phyloP scores from a whole-genome alignment of 352 stramenopile genomes.

The Thalassiosira delicatula region DNA sequence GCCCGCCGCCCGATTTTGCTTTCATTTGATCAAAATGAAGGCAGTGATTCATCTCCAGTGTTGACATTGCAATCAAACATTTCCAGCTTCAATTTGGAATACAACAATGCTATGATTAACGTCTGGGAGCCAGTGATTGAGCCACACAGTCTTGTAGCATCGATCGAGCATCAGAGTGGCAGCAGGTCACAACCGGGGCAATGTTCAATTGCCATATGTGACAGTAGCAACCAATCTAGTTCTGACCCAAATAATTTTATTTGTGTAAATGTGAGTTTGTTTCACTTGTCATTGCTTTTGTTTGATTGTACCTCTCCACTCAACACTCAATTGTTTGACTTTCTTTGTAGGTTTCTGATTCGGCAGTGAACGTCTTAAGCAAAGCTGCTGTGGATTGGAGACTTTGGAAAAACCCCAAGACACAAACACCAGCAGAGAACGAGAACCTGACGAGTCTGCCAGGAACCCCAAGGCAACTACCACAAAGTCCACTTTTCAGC shows the following conservation, averaged over 20 bases:
- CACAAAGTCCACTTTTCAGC: conserved; percentile 27
- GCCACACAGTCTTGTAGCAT: conserved; percentile 62
- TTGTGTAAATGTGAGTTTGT: conserved; percentile 58
- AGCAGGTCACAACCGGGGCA: conserved; percentile 40
- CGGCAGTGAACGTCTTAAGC: conserved; percentile 36
- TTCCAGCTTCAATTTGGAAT: conserved; percentile 59
- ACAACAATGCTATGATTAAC: conserved; percentile 71
- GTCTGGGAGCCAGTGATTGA: conserved; percentile 65
- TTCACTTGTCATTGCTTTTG: no score
- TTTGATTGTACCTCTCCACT: background rate
- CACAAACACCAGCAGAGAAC: conserved; percentile 9
- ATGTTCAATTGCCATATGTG: conserved; percentile 64
- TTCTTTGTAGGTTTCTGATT: conserved; percentile 40
- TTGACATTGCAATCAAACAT: conserved; percentile 36
- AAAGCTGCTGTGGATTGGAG: conserved; percentile 45
- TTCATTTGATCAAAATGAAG: conserved; percentile 15
- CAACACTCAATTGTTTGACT: background rate
- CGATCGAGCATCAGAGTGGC: conserved; percentile 60
- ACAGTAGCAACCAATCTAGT: no score
- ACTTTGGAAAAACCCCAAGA: conserved; percentile 18
- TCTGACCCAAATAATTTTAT: no score
- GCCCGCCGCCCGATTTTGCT: conserved; percentile 23
- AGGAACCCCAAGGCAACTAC: conserved; percentile 5
- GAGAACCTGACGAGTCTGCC: conserved; percentile 8
- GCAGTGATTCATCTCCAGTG: conserved; percentile 8